These are phyloP conservation scores for Sclerotinia glacialis DNA, from an alignment of 2,329 filamentous ascomycete species.

Conservation along the genomic window DNA sequence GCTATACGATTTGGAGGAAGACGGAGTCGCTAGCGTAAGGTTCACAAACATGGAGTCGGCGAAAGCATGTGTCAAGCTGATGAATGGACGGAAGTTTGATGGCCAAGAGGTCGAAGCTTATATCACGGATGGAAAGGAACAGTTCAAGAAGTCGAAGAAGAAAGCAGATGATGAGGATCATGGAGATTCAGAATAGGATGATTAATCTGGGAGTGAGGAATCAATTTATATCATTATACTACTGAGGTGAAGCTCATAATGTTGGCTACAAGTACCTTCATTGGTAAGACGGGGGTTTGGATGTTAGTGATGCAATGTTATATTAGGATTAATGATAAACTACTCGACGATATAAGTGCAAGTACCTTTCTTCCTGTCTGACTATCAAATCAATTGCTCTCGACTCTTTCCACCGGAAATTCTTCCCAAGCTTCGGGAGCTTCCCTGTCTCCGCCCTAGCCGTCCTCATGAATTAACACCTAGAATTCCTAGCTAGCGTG, in stretches of 20 bases:
- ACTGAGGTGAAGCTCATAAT: neutral
- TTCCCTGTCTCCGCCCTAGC: constrained; percentile 3
- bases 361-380: neutral
- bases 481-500: constrained; percentile 1
- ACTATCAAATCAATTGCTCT: neutral
- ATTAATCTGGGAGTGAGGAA: neutral
- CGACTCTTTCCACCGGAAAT: neutral
- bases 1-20: constrained; percentile 80
- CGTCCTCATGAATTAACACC: no score
- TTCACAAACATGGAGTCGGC: constrained; percentile 73
- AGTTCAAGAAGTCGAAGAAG: constrained; percentile 66
- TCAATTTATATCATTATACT: neutral
- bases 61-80: constrained; percentile 66
- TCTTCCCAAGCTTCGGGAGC: constrained; percentile 9
- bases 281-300: neutral
- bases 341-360: neutral
- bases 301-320: neutral
- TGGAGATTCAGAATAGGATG: constrained; percentile 9
- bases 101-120: constrained; percentile 69
- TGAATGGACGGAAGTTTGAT: constrained; percentile 79
- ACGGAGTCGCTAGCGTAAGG: constrained; percentile 81
- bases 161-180: constrained; percentile 42
- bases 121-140: constrained; percentile 67
- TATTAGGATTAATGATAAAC: neutral
- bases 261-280: neutral